Evolutionary conservation across 139 green algal genomes (phyloP).

Genomic region (Ettlia oleoabundans): DNA sequence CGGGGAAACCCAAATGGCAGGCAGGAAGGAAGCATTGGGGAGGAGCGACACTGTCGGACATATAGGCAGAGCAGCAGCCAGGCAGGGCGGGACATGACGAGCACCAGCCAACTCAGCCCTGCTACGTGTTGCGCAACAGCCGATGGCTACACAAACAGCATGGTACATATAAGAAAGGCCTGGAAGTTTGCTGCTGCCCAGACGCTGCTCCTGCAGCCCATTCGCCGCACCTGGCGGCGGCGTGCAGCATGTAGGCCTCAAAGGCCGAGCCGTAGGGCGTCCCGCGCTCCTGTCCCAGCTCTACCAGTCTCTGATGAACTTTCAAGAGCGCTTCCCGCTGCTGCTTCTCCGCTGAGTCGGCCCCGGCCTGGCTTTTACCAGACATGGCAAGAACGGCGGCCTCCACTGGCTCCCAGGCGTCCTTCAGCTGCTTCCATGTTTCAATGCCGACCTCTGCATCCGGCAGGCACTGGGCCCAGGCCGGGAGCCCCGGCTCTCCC

Average conservation of each 20-base stretch:
- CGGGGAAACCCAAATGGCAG: too few species aligned
- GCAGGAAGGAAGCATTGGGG: too few species aligned
- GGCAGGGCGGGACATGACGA: too few species aligned
- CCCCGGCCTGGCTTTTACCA: background rate
- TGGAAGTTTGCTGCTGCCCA: background rate
- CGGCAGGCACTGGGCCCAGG: conserved; percentile 14
- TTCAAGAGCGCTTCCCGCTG: conserved; percentile 22
- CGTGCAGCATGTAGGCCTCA: conserved; percentile 38
- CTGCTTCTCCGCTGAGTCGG: background rate
- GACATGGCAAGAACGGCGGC: conserved; percentile 9
- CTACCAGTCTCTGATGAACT: conserved; percentile 13
- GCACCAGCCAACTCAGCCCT: too few species aligned
- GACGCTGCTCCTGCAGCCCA: background rate
- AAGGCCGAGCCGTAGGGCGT: conserved; percentile 17
- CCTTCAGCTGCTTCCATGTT: background rate
- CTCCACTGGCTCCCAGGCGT: conserved; percentile 5
- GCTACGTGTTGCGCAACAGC: too few species aligned
- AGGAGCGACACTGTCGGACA: too few species aligned
- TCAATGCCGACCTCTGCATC: background rate
- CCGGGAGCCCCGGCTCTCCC: conserved; percentile 2
- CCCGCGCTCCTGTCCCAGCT: background rate
- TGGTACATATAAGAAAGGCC: background rate
- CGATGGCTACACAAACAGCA: background rate
- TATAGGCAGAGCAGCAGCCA: background rate
- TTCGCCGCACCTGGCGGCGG: conserved; percentile 31